Evolutionary conservation across 2,329 filamentous ascomycete species (phyloP), one percentile per base, ranked within the genome.

Genomic region (Stagonosporopsis cucurbitacearum): DNA sequence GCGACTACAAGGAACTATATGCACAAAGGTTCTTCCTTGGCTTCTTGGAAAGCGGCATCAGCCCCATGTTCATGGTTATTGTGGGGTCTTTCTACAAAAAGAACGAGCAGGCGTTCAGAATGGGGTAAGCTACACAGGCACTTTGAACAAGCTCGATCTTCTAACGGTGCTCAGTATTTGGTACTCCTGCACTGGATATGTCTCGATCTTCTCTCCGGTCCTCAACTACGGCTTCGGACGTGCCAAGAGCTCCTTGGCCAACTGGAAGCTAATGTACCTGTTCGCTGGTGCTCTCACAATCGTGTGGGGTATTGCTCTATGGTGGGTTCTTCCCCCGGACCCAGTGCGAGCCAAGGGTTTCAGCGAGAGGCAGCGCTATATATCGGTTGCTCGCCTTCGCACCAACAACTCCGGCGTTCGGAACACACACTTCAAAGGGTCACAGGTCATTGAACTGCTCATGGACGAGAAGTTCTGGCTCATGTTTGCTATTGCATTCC

Each of bases 331-430:
- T 7, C 77, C 76, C 0, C 75, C 78, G 50, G 77, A 75, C 40
- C 75, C 74, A n/a, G 75, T 78, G 64, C 73, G 66, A 19, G 63
- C 63, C 20, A 70, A 71, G 12, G 65, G 69, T 5, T 66, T 79
- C 30, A 69, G 62, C 13, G 66, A 72, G 20, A 65, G 62, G 37
- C 75, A 78, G 54, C 74, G 77, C 37, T 56, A 75, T 19, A 68
- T 65, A 25, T 87, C 87, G 0, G 78, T 91, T 13, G 89, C 90
- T 57, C 82, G 90, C 0, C 83, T 92, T 2, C 82, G 88, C 0
- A 81, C 84, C 36, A 93, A 93, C 65, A 87, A 92, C 71, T 89
- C 89, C 51, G 89, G 89, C 1, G 86, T 89, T 12, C 87, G 86
- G 2, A 88, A 84, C 57, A 85, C 85, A 54, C 81, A 88, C 57